A percentile compares a stretch with the other conserved stretches of the same genome.
These are phyloP conservation scores for Scleroderma bovista DNA, from an alignment of 768 basidiomycete species.

Conservation along the genomic window DNA sequence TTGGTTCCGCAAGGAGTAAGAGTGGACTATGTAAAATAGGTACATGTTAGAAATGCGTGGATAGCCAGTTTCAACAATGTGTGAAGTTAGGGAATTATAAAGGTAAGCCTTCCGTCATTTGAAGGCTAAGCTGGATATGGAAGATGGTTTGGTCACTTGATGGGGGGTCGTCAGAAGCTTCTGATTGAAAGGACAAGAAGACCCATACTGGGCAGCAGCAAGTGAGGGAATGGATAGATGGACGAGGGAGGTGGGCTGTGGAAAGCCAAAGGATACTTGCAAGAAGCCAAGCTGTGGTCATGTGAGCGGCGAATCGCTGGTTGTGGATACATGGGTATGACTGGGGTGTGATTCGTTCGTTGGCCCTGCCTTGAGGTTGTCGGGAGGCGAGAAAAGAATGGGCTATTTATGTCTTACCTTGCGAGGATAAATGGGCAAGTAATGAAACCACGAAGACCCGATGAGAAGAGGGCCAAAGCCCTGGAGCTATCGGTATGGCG, in stretches of 20 bases:
- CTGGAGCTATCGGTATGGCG: too few relatives aligned
- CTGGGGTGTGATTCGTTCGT: background rate
- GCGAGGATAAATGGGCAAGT: slow-evolving; percentile 4
- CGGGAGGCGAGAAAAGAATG: background rate
- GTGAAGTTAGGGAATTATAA: background rate
- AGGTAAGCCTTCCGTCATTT: background rate
- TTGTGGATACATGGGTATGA: background rate
- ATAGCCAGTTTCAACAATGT: background rate
- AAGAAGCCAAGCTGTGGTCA: background rate
- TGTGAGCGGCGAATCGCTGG: background rate
- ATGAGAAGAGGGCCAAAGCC: too few relatives aligned
- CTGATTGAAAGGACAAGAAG: background rate
- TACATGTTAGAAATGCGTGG: too few relatives aligned
- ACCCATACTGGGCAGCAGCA: background rate
- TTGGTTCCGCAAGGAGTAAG: too few relatives aligned
- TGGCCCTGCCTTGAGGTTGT: background rate
- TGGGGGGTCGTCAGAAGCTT: background rate
- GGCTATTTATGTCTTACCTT: background rate
- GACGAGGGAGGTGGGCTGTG: background rate
- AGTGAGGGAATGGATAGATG: background rate
- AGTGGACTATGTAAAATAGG: too few relatives aligned
- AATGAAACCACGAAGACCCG: slow-evolving; percentile 1
- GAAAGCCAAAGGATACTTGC: background rate
- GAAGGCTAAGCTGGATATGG: background rate
- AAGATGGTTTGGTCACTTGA: background rate